These are phyloP conservation scores for Takashimella koratensis DNA, from an alignment of 1,284 basidiomycete species.

Conservation along the genomic window DNA sequence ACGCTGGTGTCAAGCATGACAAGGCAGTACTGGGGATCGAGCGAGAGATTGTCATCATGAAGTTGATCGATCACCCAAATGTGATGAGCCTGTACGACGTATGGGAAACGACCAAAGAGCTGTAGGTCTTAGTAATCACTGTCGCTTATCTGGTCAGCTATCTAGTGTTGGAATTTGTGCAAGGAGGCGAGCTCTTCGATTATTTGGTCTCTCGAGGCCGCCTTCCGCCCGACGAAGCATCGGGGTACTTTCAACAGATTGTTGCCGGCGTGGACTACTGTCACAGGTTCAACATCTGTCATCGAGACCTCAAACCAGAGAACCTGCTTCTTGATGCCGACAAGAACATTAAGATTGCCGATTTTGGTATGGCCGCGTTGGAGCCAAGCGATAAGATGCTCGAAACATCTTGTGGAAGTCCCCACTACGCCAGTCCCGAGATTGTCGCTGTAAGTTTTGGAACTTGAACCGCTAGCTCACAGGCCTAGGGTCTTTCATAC, in stretches of 20 bases:
- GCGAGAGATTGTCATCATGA: conserved; percentile 97
- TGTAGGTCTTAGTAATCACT: conserved; percentile 58
- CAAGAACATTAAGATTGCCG: conserved; percentile 88
- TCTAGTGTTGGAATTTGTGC: conserved; percentile 92
- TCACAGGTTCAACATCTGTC: conserved; percentile 93
- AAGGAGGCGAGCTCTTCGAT: conserved; percentile 94
- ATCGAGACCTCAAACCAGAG: conserved; percentile 94
- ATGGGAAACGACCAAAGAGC: conserved; percentile 86
- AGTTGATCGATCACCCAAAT: conserved; percentile 93
- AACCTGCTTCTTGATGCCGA: conserved; percentile 80
- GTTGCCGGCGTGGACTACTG: conserved; percentile 90
- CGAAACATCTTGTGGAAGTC: conserved; percentile 92
- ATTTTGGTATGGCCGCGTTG: conserved; percentile 96
- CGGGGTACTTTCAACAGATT: conserved; percentile 90
- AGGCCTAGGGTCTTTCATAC: conserved; percentile 75
- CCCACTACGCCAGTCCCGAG: conserved; percentile 97
- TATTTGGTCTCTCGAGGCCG: conserved; percentile 79
- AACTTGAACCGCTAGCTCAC: conserved; percentile 89
- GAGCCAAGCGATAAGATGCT: conserved; percentile 62
- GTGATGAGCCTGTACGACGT: conserved; percentile 92
- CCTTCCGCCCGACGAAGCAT: conserved; percentile 70
- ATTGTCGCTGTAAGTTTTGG: conserved; percentile 96
- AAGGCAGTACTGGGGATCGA: conserved; percentile 85
- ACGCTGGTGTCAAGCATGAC: conserved; percentile 59
- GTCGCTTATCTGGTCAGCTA: conserved; percentile 51